Conservation (phyloP, 129 eudicot genomes). For the Pulicaria dysenterica region DNA sequence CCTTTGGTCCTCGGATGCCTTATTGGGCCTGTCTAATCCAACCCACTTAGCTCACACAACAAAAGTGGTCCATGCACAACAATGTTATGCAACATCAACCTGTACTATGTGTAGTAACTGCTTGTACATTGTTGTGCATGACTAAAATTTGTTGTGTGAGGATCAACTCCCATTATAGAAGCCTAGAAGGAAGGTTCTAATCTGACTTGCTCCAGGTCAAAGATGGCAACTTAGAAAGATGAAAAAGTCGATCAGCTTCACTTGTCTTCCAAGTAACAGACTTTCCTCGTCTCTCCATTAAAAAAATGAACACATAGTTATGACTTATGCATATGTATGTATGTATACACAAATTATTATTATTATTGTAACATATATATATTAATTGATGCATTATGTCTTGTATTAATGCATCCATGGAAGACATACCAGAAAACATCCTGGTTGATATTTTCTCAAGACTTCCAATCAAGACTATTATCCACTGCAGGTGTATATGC, state of each 20-base stretch:
- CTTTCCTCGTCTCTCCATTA: neutral
- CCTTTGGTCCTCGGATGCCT: neutral
- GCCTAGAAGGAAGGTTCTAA: no score
- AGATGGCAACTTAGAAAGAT: neutral
- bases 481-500: constrained; percentile 40
- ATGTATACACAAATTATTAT: neutral
- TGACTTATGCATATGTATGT: neutral
- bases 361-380: no score
- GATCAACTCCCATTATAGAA: no score
- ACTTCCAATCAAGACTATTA: constrained; percentile 34
- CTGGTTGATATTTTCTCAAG: constrained; percentile 37
- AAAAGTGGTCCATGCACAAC: no score
- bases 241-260: neutral
- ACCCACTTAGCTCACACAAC: constrained; percentile 7
- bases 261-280: constrained; percentile 17
- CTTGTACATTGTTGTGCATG: no score
- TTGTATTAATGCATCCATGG: constrained; percentile 13
- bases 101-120: no score
- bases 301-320: neutral
- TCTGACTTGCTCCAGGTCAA: constrained; percentile 7
- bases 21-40: neutral
- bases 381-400: neutral
- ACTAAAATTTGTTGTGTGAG: no score
- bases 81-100: no score
- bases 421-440: constrained; percentile 25